A percentile compares a stretch with the other conserved stretches of the same genome.
Evolutionary conservation across 257 asterid species (phyloP).

Genomic region (Vinca minor): DNA sequence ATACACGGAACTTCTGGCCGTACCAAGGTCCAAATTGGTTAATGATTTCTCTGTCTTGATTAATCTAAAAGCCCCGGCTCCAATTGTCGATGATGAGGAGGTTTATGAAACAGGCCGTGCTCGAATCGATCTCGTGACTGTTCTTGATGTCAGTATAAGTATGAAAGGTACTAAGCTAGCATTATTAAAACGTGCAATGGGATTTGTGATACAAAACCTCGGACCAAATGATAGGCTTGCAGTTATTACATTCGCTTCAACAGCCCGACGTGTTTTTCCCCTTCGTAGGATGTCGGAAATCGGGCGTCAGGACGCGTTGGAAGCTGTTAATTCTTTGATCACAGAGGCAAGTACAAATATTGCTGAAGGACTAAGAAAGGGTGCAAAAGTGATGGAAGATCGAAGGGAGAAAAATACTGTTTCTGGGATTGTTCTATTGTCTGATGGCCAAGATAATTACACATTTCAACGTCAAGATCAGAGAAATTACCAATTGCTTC

Average conservation of each 20-base stretch:
- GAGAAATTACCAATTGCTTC: slow-evolving; percentile 56
- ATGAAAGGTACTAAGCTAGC: slow-evolving; percentile 97
- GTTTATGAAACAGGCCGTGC: slow-evolving; percentile 56
- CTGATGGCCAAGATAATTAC: slow-evolving; percentile 90
- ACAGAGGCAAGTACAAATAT: slow-evolving; percentile 91
- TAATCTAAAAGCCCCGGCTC: slow-evolving; percentile 45
- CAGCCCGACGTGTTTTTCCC: slow-evolving; percentile 79
- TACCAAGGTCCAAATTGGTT: slow-evolving; percentile 29
- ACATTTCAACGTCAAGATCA: slow-evolving; percentile 37
- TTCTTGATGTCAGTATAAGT: slow-evolving; percentile 31
- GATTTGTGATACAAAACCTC: slow-evolving; percentile 85
- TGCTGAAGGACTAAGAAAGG: slow-evolving; percentile 89
- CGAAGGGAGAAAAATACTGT: slow-evolving; percentile 69
- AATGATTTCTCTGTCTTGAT: slow-evolving; percentile 57
- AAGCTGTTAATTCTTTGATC: slow-evolving; percentile 62
- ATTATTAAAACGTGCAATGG: slow-evolving; percentile 90
- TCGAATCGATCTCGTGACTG: slow-evolving; percentile 83
- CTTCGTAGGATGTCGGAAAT: slow-evolving; percentile 81
- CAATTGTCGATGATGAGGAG: slow-evolving; percentile 34
- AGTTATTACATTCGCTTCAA: slow-evolving; percentile 82
- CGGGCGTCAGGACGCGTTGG: slow-evolving; percentile 76
- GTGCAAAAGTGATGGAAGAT: slow-evolving; percentile 80
- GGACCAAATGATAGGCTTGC: slow-evolving; percentile 80
- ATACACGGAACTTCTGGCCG: slow-evolving; percentile 58
- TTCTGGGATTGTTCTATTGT: slow-evolving; percentile 66